phyloP scores from a whole-genome alignment of 805 yeast genomes.

The Cyberlindnera xishuangbannaensis region DNA sequence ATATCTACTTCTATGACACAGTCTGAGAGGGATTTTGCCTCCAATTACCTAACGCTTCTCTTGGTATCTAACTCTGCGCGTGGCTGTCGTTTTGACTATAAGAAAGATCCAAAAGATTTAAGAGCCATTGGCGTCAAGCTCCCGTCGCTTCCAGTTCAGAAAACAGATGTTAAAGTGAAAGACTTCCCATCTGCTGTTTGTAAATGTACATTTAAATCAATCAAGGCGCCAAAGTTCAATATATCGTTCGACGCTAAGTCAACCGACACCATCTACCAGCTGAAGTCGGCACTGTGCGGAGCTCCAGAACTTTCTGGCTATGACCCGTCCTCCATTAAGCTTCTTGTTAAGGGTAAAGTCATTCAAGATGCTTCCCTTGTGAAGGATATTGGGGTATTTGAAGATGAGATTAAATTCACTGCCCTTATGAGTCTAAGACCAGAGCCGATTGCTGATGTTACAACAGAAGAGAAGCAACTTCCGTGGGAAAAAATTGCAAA shows the following conservation, averaged over 20 bases:
- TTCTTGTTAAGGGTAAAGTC: slow-evolving; percentile 58
- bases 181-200: background rate
- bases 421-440: slow-evolving; percentile 30
- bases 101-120: slow-evolving; percentile 12
- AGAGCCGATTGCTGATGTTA: background rate
- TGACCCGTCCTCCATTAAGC: slow-evolving; percentile 37
- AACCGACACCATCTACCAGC: slow-evolving; percentile 28
- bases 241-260: slow-evolving; percentile 22
- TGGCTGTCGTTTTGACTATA: slow-evolving; percentile 8
- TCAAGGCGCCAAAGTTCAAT: slow-evolving; percentile 66
- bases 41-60: slow-evolving; percentile 16
- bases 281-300: slow-evolving; percentile 27
- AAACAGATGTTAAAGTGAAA: background rate
- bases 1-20: too few relatives aligned
- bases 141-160: slow-evolving; percentile 39
- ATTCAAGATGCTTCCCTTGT: slow-evolving; percentile 44
- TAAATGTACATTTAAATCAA: slow-evolving; percentile 48
- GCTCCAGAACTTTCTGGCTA: slow-evolving; percentile 28
- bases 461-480: slow-evolving; percentile 11
- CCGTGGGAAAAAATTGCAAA: slow-evolving; percentile 43
- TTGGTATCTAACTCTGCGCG: slow-evolving; percentile 10
- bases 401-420: slow-evolving; percentile 32
- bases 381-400: slow-evolving; percentile 23
- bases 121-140: slow-evolving; percentile 22
- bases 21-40: slow-evolving; percentile 18